A percentile compares a stretch with the other conserved stretches of the same genome.
Conservation (phyloP, 768 basidiomycete genomes). For the Megacollybia marginata region DNA sequence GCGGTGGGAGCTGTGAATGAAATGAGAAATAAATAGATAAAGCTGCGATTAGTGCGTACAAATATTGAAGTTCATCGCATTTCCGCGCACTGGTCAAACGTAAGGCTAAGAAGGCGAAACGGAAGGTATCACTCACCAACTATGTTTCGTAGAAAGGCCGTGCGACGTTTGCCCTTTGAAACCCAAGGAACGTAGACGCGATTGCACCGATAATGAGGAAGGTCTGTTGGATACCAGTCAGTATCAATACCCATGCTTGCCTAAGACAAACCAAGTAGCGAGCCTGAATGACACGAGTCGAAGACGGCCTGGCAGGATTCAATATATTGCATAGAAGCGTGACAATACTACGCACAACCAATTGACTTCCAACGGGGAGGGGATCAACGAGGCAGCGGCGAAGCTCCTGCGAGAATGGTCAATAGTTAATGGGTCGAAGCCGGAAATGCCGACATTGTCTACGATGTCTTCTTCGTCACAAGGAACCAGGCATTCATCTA, state of each 20-base stretch:
- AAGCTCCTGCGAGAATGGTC: constrained; percentile 20
- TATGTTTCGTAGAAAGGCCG: constrained; percentile 23
- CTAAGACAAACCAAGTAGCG: constrained; percentile 25
- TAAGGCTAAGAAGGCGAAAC: constrained; percentile 4
- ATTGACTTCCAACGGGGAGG: constrained; percentile 27
- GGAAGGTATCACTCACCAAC: constrained; percentile 17
- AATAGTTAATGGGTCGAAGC: neutral
- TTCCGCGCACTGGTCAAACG: too few relatives aligned
- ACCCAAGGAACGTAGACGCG: constrained; percentile 39
- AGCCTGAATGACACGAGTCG: constrained; percentile 34
- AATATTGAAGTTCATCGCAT: too few relatives aligned
- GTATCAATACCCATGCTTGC: neutral
- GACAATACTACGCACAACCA: constrained; percentile 21
- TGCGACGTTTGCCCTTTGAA: constrained; percentile 31
- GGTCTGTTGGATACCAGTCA: constrained; percentile 20
- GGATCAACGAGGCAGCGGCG: constrained; percentile 26
- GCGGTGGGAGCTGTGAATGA: neutral
- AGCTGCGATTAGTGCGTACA: too few relatives aligned
- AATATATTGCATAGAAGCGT: constrained; percentile 1
- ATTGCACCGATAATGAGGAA: constrained; percentile 37
- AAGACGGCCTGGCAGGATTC: constrained; percentile 20
- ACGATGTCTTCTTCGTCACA: neutral
- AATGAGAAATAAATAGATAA: too few relatives aligned
- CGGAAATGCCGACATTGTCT: constrained; percentile 33
- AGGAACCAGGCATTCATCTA: constrained; percentile 39